phyloP scores from a whole-genome alignment of 495 filamentous ascomycete species.

The Aspergillus wentii region DNA sequence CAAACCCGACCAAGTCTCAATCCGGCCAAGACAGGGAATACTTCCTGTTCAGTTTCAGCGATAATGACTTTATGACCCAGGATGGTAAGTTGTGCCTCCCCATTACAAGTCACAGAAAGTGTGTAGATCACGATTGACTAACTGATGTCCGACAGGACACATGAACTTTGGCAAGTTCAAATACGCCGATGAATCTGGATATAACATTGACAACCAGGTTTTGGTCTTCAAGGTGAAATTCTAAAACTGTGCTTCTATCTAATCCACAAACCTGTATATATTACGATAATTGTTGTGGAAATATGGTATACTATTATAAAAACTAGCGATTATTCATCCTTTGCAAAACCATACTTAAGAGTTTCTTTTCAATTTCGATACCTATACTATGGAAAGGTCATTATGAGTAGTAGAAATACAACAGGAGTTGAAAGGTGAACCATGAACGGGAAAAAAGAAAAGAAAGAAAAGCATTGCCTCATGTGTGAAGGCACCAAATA shows the following conservation, averaged over 20 bases:
- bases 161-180: slow-evolving; percentile 57
- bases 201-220: slow-evolving; percentile 61
- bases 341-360: no score
- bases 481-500: no score
- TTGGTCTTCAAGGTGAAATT: slow-evolving; percentile 68
- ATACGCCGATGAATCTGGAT: slow-evolving; percentile 61
- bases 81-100: slow-evolving; percentile 47
- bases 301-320: no score
- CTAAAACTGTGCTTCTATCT: slow-evolving; percentile 8
- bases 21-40: slow-evolving; percentile 48
- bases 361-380: no score
- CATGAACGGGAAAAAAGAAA: no score
- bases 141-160: slow-evolving; percentile 34
- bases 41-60: slow-evolving; percentile 63
- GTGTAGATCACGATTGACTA: slow-evolving; percentile 4
- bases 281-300: no score
- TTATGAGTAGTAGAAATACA: no score
- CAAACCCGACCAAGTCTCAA: slow-evolving; percentile 33
- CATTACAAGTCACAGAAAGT: not conserved
- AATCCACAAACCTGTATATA: no score
- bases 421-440: no score
- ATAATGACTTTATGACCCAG: slow-evolving; percentile 82
- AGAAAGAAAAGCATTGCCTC: no score
- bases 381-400: no score
- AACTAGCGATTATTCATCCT: no score